Evolutionary conservation across 148 eudicot species (phyloP).

Genomic region (Talinum fruticosum): DNA sequence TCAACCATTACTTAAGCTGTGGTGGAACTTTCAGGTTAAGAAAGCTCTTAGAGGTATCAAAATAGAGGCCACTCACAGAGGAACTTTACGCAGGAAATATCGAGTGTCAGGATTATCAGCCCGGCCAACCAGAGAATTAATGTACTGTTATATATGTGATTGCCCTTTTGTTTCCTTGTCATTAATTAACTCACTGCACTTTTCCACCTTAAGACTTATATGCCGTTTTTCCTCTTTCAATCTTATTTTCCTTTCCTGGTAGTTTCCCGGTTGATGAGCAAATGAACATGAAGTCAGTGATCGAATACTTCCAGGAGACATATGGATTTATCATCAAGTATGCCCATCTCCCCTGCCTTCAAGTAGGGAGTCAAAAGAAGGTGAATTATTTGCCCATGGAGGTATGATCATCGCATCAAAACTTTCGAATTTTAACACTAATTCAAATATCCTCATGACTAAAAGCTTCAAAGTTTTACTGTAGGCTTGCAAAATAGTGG

Average conservation of each 20-base stretch:
- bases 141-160: conserved; percentile 32
- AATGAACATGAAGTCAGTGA: conserved; percentile 67
- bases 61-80: conserved; percentile 94
- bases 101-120: conserved; percentile 83
- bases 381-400: conserved; percentile 83
- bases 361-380: conserved; percentile 68
- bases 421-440: not conserved
- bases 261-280: conserved; percentile 76
- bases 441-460: no score
- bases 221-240: not conserved
- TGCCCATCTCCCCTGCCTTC: conserved; percentile 70
- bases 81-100: conserved; percentile 73
- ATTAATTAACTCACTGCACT: not conserved
- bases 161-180: not conserved
- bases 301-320: conserved; percentile 66
- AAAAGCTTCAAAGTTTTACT: no score
- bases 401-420: conserved; percentile 30
- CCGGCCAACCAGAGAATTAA: conserved; percentile 77
- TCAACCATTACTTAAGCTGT: not conserved
- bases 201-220: not conserved
- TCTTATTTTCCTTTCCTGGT: not conserved
- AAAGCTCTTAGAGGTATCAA: conserved; percentile 84
- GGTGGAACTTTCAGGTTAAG: conserved; percentile 50
- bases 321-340: conserved; percentile 64
- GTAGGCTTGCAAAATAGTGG: conserved; percentile 79